Conservation (phyloP, 768 basidiomycete species). For the Tricholoma matsutake region DNA sequence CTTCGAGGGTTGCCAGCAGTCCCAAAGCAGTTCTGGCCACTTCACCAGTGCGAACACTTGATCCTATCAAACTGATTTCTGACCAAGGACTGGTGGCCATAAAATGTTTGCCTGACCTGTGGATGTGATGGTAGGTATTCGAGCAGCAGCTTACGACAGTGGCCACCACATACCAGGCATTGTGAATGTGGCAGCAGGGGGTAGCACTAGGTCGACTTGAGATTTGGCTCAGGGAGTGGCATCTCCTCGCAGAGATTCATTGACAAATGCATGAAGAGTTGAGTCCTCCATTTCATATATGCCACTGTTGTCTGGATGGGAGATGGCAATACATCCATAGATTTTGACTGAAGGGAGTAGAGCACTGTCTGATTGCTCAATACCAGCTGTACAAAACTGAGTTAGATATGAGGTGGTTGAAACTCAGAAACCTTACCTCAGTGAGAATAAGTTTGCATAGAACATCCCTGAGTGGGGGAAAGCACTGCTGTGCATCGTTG, state of each 20-base stretch:
- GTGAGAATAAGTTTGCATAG: conserved; percentile 2
- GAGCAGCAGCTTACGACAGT: too few relatives aligned
- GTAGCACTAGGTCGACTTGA: conserved; percentile 23
- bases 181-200: conserved; percentile 16
- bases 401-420: too few relatives aligned
- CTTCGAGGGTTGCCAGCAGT: conserved; percentile 21
- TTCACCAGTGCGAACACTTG: conserved; percentile 21
- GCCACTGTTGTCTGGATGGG: neutral
- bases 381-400: neutral
- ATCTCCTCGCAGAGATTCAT: conserved; percentile 2
- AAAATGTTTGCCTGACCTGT: neutral
- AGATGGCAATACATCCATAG: too few relatives aligned
- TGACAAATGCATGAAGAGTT: conserved; percentile 5
- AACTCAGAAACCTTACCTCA: neutral
- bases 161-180: conserved; percentile 11
- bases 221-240: conserved; percentile 1
- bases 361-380: neutral
- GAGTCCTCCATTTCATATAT: conserved; percentile 2
- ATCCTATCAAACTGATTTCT: conserved; percentile 19
- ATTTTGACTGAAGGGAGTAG: neutral
- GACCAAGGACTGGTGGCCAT: conserved; percentile 22
- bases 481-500: conserved; percentile 12
- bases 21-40: conserved; percentile 22
- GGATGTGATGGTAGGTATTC: neutral
- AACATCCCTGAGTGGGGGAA: conserved; percentile 15